These are phyloP conservation scores for Saturnispora besseyi DNA, from an alignment of 805 yeast genomes.

Conservation along the genomic window DNA sequence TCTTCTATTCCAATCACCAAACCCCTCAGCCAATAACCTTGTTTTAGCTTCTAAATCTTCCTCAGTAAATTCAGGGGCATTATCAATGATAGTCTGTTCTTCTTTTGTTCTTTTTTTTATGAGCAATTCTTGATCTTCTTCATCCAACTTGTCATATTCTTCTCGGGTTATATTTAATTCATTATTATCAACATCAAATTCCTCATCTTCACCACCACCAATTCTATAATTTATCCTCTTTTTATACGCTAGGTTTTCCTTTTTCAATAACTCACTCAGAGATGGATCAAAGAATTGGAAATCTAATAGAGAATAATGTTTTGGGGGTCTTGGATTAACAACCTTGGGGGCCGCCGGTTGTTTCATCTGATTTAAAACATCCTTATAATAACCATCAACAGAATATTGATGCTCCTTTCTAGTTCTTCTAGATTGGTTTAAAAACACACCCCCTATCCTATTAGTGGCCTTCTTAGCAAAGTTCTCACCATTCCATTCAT, in stretches of 20 bases:
- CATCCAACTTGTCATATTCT: constrained; percentile 22
- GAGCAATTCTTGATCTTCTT: constrained; percentile 18
- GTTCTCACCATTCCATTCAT: constrained; percentile 94
- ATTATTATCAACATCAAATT: constrained; percentile 37
- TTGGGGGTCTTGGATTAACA: constrained; percentile 50
- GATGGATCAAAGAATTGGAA: constrained; percentile 63
- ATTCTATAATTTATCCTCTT: constrained; percentile 51
- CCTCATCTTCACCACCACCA: constrained; percentile 45
- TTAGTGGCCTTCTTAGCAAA: constrained; percentile 54
- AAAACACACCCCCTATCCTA: constrained; percentile 46
- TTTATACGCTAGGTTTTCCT: constrained; percentile 58
- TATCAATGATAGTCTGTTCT: constrained; percentile 48
- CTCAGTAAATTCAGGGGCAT: constrained; percentile 49
- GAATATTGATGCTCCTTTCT: constrained; percentile 73
- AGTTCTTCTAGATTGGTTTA: constrained; percentile 68
- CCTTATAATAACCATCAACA: constrained; percentile 68
- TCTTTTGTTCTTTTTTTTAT: constrained; percentile 30
- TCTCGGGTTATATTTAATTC: constrained; percentile 26
- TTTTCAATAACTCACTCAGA: constrained; percentile 43
- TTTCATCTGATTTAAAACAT: constrained; percentile 38
- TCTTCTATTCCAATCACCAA: constrained; percentile 62
- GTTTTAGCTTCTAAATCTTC: constrained; percentile 52
- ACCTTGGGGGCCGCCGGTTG: constrained; percentile 30
- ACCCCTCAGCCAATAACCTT: constrained; percentile 45
- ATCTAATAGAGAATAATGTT: constrained; percentile 53